Conservation (phyloP, 805 yeast genomes). For the Clavispora carvajalis region DNA sequence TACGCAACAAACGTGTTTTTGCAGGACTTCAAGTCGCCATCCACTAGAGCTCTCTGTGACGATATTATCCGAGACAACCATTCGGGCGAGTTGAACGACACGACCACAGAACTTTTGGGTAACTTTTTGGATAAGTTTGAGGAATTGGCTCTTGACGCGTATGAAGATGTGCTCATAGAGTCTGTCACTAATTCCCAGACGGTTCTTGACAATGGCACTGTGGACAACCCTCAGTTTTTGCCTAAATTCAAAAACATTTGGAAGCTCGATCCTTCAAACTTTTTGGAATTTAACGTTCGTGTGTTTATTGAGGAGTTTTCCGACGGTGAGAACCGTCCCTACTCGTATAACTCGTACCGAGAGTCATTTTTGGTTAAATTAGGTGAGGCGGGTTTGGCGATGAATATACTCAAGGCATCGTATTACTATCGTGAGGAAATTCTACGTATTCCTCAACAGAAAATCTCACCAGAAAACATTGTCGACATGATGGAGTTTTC, state of each 20-base stretch:
- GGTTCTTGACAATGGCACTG: background rate
- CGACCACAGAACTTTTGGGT: constrained; percentile 3
- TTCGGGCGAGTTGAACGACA: constrained; percentile 5
- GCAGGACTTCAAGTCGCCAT: constrained; percentile 10
- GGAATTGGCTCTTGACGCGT: constrained; percentile 10
- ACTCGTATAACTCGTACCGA: constrained; percentile 1
- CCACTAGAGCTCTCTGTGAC: constrained; percentile 8
- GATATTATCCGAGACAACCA: constrained; percentile 4
- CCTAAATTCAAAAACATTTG: constrained; percentile 6
- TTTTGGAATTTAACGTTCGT: constrained; percentile 5
- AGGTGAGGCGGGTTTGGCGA: constrained; percentile 9
- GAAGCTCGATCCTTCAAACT: constrained; percentile 8
- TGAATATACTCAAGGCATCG: constrained; percentile 10
- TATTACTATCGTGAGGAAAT: constrained; percentile 6
- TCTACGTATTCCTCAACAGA: background rate
- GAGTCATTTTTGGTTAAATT: constrained; percentile 3
- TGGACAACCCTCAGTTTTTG: constrained; percentile 7
- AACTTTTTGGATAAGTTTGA: constrained; percentile 12
- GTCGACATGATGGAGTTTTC: background rate
- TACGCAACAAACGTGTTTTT: constrained; percentile 12
- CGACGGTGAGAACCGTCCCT: constrained; percentile 5
- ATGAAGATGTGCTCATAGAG: constrained; percentile 12
- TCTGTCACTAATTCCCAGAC: constrained; percentile 1
- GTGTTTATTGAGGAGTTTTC: constrained; percentile 5
- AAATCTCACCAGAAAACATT: background rate